Evolutionary conservation across 768 basidiomycete species (phyloP).

Genomic region (Boletus tomentosulus): DNA sequence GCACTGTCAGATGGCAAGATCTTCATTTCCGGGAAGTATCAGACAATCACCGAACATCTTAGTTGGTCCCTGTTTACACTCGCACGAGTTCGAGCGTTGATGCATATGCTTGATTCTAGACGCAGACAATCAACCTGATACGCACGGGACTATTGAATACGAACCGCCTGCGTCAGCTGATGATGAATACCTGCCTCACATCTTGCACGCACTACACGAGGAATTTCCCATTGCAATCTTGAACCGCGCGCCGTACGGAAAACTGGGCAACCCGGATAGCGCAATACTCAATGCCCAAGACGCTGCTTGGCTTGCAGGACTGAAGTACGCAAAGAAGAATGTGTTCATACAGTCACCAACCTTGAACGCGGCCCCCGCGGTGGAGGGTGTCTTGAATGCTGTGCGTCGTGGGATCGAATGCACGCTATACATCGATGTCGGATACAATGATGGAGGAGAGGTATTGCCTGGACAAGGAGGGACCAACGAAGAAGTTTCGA

Average conservation of each 20-base stretch:
- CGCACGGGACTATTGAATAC: conserved; percentile 27
- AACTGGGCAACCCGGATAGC: conserved; percentile 39
- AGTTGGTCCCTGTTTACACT: conserved; percentile 22
- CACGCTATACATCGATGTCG: conserved; percentile 57
- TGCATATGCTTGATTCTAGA: conserved; percentile 15
- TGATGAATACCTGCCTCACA: conserved; percentile 60
- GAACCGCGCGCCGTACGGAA: conserved; percentile 58
- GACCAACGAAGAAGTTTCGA: conserved; percentile 65
- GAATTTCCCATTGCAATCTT: conserved; percentile 64
- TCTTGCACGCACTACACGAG: conserved; percentile 52
- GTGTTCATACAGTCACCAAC: conserved; percentile 77
- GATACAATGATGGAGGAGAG: conserved; percentile 55
- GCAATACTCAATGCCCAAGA: conserved; percentile 56
- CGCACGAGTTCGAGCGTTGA: conserved; percentile 8
- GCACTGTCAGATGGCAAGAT: conserved; percentile 6
- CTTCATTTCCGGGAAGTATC: conserved; percentile 31
- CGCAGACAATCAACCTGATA: conserved; percentile 34
- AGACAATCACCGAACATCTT: conserved; percentile 39
- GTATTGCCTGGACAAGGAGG: conserved; percentile 66
- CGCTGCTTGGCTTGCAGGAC: conserved; percentile 62
- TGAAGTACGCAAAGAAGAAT: conserved; percentile 53
- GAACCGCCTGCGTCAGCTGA: conserved; percentile 22
- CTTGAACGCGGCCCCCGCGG: conserved; percentile 61
- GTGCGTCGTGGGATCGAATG: conserved; percentile 59
- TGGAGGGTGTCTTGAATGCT: conserved; percentile 55